Evolutionary conservation across 768 basidiomycete species (phyloP), one percentile per base, ranked within the genome.

Genomic region (Neoboletus magnificus): DNA sequence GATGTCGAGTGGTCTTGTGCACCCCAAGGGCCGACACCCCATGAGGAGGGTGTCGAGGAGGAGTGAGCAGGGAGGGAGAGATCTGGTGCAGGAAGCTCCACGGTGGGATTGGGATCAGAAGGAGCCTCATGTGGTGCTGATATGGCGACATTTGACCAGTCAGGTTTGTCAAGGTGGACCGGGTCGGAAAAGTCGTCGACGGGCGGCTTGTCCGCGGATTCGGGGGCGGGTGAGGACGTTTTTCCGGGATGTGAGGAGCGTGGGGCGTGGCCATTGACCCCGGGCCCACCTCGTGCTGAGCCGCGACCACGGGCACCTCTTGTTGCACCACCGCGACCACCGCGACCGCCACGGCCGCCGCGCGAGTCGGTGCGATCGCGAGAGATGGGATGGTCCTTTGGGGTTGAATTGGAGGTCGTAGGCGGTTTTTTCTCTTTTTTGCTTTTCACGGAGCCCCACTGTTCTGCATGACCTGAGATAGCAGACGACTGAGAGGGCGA

Each of bases 361-460:
- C 88, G 76, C 48, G 81, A 64, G 57, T 76, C 67, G 2, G 81
- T 72, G 27, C 68, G 66, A 59, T 69, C 68, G 33, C 71, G 69
- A 48, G 58, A 33, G 9, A 36, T 5, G 42, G 59, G 56, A 8
- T 65, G 63, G 25, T 87, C 82, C 71, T 84, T 88, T 47, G 84
- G 69, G 42, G 65, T 59, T 39, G 74, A 48, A 40, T 80, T 77
- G 37, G 73, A 48, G 30, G 77, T 41, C 20, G 76, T 48, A 13
- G 79, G 63, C 0, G 60, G 42, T 73, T 90, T 92, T 79, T 92
- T 91, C 71, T 93, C 89, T 77, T 91, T 93, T 82, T 91, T 93
- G 72, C 83, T 86, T 59, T 83, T 83, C 54, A 91, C 91, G 52
- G 89, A 83, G 49, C 82, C 90, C 91, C 91, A 93, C 66, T 86